These are phyloP conservation scores for Candida piceae DNA, from an alignment of 805 yeast genomes.

Conservation along the genomic window DNA sequence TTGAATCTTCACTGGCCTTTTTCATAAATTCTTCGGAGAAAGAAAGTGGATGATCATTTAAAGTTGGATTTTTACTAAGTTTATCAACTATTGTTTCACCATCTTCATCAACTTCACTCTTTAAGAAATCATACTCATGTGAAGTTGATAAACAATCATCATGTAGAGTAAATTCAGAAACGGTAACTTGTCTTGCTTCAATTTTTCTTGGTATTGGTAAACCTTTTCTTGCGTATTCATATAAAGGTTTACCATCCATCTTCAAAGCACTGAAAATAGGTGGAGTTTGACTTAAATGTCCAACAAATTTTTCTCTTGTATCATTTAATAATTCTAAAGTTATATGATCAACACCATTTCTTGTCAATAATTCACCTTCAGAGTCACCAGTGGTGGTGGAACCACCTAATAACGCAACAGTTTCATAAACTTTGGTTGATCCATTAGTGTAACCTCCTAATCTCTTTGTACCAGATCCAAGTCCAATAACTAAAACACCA, in stretches of 20 bases:
- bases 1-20: conserved; percentile 33
- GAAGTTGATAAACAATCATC: conserved; percentile 48
- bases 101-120: conserved; percentile 42
- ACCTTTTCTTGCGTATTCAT: conserved; percentile 90
- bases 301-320: conserved; percentile 64
- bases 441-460: conserved; percentile 67
- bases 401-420: conserved; percentile 82
- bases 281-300: conserved; percentile 82
- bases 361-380: conserved; percentile 74
- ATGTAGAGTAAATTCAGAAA: conserved; percentile 49
- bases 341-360: conserved; percentile 52
- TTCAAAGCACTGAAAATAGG: conserved; percentile 93
- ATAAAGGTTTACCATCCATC: conserved; percentile 89
- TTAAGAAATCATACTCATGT: conserved; percentile 48
- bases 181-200: conserved; percentile 64
- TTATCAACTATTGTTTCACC: conserved; percentile 39
- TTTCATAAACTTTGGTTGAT: conserved; percentile 74
- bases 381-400: conserved; percentile 92
- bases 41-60: conserved; percentile 58
- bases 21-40: conserved; percentile 54
- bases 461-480: conserved; percentile 87
- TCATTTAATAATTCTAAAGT: conserved; percentile 45
- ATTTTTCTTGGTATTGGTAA: conserved; percentile 81
- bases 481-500: conserved; percentile 89
- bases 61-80: conserved; percentile 42